Evolutionary conservation across 306 rosid species (phyloP), one percentile per base, ranked within the genome.

Genomic region (Casuarina equisetifolia): DNA sequence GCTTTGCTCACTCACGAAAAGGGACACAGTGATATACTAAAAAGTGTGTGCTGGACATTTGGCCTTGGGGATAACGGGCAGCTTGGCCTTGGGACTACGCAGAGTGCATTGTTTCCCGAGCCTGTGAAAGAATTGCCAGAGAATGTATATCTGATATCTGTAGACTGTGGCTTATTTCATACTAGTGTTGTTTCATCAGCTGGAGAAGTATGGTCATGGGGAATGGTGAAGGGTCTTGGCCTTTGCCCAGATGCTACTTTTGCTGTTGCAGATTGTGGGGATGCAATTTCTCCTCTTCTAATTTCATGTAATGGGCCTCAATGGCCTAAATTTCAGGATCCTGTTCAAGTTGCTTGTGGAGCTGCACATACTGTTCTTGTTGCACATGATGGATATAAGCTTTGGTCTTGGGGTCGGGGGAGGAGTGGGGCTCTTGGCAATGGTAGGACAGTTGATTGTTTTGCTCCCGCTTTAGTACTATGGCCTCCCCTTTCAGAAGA

Each of bases 321-420:
- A 68, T 84, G 86, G 45, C 78, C 86, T 15, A 88, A 76, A 75
- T 94, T 92, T 82, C 77, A 78, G 9, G 86, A 76, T 67, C 93
- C 98, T 0, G 82, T 89, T 75, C 91, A 90, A 80, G 84, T 94
- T 46, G 89, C 82, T 10, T 94, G 97, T 73, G 98, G 98, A 52
- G 97, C 98, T 32, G 98, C 98, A 45, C 98, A 94, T 74, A 90
- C 98, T 3, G 85, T 92, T 78, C 57, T 92, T 48, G 86, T 90
- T 78, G 97, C 86, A 3, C 79, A 78, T 79, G 84, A 83, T 54
- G 97, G 98, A 74, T 70, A 84, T 72, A 88, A 84, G 84, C 71
- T 92, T 36, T 92, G 98, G 98, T 87, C 97, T 67, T 94, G 98
- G 97, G 97, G 97, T 45, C 85, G 95, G 74, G 98, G 98, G 77